Evolutionary conservation across 768 basidiomycete genomes (phyloP), one percentile per base, ranked within the genome.

Genomic region (Lentinula lateritia): DNA sequence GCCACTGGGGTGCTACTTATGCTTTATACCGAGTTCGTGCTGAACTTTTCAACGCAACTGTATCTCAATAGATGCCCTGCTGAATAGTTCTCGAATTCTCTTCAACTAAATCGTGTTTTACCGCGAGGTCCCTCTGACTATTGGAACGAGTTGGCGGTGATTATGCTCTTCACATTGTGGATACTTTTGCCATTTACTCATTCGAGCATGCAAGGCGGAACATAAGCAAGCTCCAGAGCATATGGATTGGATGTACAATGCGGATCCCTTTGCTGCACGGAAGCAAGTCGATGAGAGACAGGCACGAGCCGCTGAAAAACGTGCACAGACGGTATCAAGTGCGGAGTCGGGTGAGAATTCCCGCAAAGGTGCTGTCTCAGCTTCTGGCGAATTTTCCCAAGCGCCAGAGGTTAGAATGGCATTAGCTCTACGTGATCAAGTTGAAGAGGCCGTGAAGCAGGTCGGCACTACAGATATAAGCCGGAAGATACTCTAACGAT

Each of bases 1-100:
- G 88, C 59, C 95, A 97, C 69, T 95, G 91, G 88, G 93, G 88
- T 42, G 93, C 93, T 15, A 89, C 88, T 3, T 93, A 91, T 67
- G 90, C 91, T 43, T 74, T 96, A 58, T 91, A 94, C 72, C 86
- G 93, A 66, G 93, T 95, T 74, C 75, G 89, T 86, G 54, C 59
- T 39, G 10, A 10, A 52, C 20, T 39, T 56, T 60, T 32, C 61
- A 42, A 64, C 45, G 57, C 57, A 64, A 48, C 53, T 42, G 66
- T 52, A 35, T 61, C 52, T 45, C 57, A 38, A 43, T 55, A 48
- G 39, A 63, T 59, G 52, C 68, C 53, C 66, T 68, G 72, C 58
- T 63, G 68, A 61, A 63, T 70, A 92, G 90, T 85, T 90, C 67
- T 89, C 85, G 72, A 92, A 92, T 73, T 78, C 82, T 50, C 81